These are phyloP conservation scores for Talaromyces piceae DNA, from an alignment of 2,329 filamentous ascomycete genomes.

Conservation along the genomic window DNA sequence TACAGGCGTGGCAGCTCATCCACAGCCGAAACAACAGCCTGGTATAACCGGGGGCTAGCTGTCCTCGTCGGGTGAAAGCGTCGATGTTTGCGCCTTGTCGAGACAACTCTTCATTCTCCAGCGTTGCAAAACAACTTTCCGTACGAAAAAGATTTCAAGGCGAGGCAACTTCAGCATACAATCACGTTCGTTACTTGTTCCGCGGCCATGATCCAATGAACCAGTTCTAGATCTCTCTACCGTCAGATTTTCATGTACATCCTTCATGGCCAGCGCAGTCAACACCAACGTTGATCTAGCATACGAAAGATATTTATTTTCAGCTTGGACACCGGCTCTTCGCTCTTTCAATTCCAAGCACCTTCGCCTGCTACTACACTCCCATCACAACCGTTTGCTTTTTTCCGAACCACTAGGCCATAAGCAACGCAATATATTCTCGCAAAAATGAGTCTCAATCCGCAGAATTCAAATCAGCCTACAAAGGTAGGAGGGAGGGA, in stretches of 20 bases:
- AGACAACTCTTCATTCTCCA: not conserved
- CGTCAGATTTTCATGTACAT: not conserved
- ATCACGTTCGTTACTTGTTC: not conserved
- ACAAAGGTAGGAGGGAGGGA: conserved; percentile 15
- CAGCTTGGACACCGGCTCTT: not conserved
- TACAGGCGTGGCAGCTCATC: not conserved
- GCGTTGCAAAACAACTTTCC: not conserved
- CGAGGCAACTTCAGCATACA: not conserved
- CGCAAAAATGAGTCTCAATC: conserved; percentile 28
- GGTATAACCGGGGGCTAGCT: not conserved
- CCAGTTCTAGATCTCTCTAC: not conserved
- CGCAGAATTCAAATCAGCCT: conserved; percentile 17
- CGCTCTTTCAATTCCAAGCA: not conserved
- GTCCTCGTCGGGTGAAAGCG: not conserved
- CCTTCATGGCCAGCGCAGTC: conserved; percentile 13
- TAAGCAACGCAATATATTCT: not conserved
- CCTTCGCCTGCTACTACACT: not conserved
- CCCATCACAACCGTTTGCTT: not conserved
- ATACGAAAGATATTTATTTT: conserved; percentile 5
- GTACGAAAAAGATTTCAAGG: not conserved
- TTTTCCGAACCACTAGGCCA: not conserved
- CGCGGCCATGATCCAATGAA: not conserved
- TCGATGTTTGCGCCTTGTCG: not conserved
- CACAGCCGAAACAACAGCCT: not conserved
- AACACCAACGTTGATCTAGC: conserved; percentile 6